A percentile compares a stretch with the other conserved stretches of the same genome.
Evolutionary conservation across 1,139 yeast genomes (phyloP).

Genomic region (Pichia sp.): DNA sequence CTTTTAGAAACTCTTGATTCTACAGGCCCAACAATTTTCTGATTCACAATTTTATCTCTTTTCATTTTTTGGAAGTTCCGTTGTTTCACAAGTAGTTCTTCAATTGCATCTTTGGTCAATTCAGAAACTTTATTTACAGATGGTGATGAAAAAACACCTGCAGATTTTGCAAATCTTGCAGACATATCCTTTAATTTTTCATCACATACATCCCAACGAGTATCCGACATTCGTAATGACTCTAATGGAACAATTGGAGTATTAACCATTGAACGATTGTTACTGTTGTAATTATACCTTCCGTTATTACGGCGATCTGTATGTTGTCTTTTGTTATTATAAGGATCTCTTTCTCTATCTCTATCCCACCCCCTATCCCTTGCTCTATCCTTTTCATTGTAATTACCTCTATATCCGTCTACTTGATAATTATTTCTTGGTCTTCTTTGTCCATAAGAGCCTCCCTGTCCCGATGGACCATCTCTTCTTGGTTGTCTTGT

Average conservation of each 20-base stretch:
- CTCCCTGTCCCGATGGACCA: slow-evolving; percentile 13
- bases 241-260: slow-evolving; percentile 37
- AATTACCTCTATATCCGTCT: neutral
- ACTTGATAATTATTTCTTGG: slow-evolving; percentile 4
- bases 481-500: slow-evolving; percentile 4
- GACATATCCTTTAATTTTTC: slow-evolving; percentile 70
- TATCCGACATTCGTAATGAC: slow-evolving; percentile 33
- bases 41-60: slow-evolving; percentile 19
- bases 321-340: slow-evolving; percentile 1
- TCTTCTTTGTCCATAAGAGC: slow-evolving; percentile 4
- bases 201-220: slow-evolving; percentile 74
- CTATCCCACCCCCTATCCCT: too few species aligned
- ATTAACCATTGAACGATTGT: slow-evolving; percentile 4
- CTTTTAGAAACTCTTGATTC: slow-evolving; percentile 46
- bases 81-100: slow-evolving; percentile 5
- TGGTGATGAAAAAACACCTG: slow-evolving; percentile 76
- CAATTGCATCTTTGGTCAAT: slow-evolving; percentile 32
- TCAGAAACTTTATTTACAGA: slow-evolving; percentile 36
- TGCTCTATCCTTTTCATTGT: too few species aligned
- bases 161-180: slow-evolving; percentile 73
- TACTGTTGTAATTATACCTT: slow-evolving; percentile 6
- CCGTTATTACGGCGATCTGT: slow-evolving; percentile 1
- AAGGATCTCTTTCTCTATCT: too few species aligned
- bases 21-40: slow-evolving; percentile 45
- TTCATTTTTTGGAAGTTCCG: neutral